Conservation (phyloP, 1,139 yeast genomes). For the Taphrina flavorubra region DNA sequence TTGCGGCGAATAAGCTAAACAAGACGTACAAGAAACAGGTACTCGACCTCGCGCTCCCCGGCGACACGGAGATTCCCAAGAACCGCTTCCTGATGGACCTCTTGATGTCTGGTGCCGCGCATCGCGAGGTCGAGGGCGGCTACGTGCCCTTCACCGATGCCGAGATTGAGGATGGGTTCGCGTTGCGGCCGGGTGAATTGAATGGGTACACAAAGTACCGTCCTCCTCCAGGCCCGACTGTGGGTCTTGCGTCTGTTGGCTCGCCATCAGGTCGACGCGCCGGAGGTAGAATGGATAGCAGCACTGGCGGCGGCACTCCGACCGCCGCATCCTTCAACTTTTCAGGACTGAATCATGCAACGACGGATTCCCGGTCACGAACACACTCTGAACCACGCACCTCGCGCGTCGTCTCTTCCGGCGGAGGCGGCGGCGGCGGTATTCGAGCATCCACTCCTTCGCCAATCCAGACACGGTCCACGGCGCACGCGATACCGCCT, state of each 20-base stretch:
- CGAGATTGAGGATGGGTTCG: constrained; percentile 20
- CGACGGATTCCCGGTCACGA: background rate
- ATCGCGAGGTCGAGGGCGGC: constrained; percentile 28
- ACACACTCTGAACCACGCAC: constrained; percentile 13
- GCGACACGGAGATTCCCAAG: constrained; percentile 31
- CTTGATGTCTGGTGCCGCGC: constrained; percentile 34
- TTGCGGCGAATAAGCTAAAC: constrained; percentile 25
- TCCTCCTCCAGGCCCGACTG: background rate
- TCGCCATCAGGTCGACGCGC: constrained; percentile 13
- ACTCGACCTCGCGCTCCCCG: constrained; percentile 20
- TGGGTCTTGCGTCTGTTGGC: too few relatives aligned
- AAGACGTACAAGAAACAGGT: constrained; percentile 40
- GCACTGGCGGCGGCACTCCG: constrained; percentile 14
- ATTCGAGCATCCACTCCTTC: constrained; percentile 8
- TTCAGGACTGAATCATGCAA: background rate
- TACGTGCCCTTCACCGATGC: constrained; percentile 20
- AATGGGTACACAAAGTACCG: constrained; percentile 27
- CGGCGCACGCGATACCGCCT: background rate
- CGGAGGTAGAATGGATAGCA: constrained; percentile 3
- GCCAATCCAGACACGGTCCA: constrained; percentile 14
- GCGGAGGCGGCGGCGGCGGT: background rate
- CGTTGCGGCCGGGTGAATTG: constrained; percentile 30
- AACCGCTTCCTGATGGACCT: constrained; percentile 29
- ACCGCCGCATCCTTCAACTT: constrained; percentile 5
- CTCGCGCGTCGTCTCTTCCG: background rate